phyloP scores from a whole-genome alignment of 495 filamentous ascomycete genomes.

The Tricharina praecox region DNA sequence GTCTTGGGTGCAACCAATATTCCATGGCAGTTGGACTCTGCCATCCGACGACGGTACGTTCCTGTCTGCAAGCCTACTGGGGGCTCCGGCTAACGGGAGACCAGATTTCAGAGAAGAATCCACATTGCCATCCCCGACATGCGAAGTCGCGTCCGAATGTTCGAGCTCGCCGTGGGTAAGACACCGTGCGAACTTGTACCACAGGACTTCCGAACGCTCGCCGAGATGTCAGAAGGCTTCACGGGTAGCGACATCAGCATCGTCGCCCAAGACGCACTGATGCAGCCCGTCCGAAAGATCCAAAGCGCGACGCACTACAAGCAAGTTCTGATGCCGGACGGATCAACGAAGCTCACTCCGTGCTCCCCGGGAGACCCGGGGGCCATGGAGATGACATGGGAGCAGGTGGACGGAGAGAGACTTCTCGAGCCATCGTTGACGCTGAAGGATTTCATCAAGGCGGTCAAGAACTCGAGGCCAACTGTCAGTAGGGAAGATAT shows the following conservation, averaged over 20 bases:
- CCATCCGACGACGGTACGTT: conserved; percentile 63
- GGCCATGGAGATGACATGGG: conserved; percentile 88
- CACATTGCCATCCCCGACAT: conserved; percentile 86
- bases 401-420: conserved; percentile 59
- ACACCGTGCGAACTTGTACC: conserved; percentile 73
- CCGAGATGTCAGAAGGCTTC: conserved; percentile 73
- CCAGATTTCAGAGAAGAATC: conserved; percentile 71
- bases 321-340: conserved; percentile 51
- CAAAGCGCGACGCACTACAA: conserved; percentile 98
- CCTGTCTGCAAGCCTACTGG: neutral
- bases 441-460: conserved; percentile 86
- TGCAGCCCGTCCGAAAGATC: conserved; percentile 95
- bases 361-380: conserved; percentile 81
- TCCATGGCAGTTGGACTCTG: conserved; percentile 97
- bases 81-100: neutral
- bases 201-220: conserved; percentile 63
- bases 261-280: conserved; percentile 88
- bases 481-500: conserved; percentile 81
- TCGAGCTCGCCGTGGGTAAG: conserved; percentile 77
- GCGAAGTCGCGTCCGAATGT: conserved; percentile 86
- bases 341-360: conserved; percentile 63
- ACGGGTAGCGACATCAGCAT: conserved; percentile 93
- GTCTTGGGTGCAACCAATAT: conserved; percentile 97
- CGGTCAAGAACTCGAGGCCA: conserved; percentile 68
- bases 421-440: conserved; percentile 73